Evolutionary conservation across 352 stramenopile species (phyloP), one percentile per base, ranked within the genome.

Genomic region (Pythium folliculosum): DNA sequence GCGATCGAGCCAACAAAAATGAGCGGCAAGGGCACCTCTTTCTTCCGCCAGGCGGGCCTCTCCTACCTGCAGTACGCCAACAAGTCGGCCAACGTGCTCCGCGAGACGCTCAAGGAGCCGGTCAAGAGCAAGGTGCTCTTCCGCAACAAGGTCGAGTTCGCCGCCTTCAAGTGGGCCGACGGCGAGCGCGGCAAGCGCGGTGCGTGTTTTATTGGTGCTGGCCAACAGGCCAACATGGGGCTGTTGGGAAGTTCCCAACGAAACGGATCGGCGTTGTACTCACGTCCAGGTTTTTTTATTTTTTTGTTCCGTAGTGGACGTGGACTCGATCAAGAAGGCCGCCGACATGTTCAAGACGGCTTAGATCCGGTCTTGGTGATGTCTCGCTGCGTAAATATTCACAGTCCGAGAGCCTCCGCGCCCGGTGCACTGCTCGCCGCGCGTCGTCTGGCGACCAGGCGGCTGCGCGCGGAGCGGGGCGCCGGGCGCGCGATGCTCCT

Each of bases 61-160:
- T 95, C 87, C 60, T 95, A 95, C 80, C 78, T 95, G 68, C 85
- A 94, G 80, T 95, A 95, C 79, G 79, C 89, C 56, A 95, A 95
- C 83, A 83, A 92, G 78, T 92, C 82, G 69, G 87, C 87, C 37
- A 62, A 55, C 63, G 78, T 93, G 57, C 73, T 95, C 49, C 87
- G 87, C 25, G 79, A 86, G 64, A 70, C 82, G 52, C 75, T 93
- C 50, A 95, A 95, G 83, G 87, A 95, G 70, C 87, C 87, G n/a
- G 70, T 93, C 58, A 95, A 95, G 81, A 93, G 79, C 82, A 94
- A 87, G 63, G 65, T 94, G 55, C 48, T 81, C 40, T 63, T 80
- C 45, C 85, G 87, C 57, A 89, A 80, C 58, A 80, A 91, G 60
- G 82, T 95, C 69, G 76, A 92, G 71, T 94, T 94, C 65, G 87